phyloP scores from a whole-genome alignment of 2,329 filamentous ascomycete species.

The Fragosphaeria purpurea region DNA sequence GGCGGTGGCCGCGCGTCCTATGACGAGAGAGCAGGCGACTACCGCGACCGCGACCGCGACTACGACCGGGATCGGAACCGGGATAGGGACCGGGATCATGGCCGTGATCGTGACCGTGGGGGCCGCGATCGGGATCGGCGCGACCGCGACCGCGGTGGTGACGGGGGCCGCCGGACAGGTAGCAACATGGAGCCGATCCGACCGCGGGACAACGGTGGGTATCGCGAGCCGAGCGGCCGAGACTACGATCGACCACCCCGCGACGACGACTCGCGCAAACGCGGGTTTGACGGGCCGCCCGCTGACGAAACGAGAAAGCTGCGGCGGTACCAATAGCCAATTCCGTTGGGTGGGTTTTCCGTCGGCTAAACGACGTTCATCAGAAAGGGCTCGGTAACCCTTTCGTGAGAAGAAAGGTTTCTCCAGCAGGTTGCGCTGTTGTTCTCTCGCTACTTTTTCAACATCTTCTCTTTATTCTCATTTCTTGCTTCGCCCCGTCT shows the following conservation, averaged over 20 bases:
- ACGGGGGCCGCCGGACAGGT: slow-evolving; percentile 25
- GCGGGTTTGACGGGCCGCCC: slow-evolving; percentile 65
- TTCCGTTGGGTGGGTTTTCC: slow-evolving; percentile 35
- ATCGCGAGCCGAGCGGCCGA: slow-evolving; percentile 21
- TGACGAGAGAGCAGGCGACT: slow-evolving; percentile 37
- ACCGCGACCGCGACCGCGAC: slow-evolving; percentile 34
- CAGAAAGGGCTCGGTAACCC: no score
- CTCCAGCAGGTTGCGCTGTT: no score
- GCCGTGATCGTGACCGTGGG: slow-evolving; percentile 14
- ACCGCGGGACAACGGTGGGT: slow-evolving; percentile 19
- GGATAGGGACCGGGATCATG: slow-evolving; percentile 39
- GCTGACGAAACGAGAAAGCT: slow-evolving; percentile 69
- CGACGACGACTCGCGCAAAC: slow-evolving; percentile 53
- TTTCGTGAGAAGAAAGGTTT: no score
- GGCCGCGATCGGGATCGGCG: slow-evolving; percentile 32
- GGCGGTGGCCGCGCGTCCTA: slow-evolving; percentile 30
- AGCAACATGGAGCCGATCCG: slow-evolving; percentile 20
- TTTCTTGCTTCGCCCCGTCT: slow-evolving; percentile 9
- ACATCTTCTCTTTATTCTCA: not conserved
- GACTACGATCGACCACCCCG: slow-evolving; percentile 43
- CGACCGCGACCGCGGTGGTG: slow-evolving; percentile 29
- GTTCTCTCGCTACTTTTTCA: no score
- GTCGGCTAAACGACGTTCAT: not conserved
- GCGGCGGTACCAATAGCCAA: slow-evolving; percentile 48
- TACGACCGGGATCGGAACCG: slow-evolving; percentile 32